Base-by-base conservation (phyloP, 805 yeast species). In the Hanseniaspora thailandica region DNA sequence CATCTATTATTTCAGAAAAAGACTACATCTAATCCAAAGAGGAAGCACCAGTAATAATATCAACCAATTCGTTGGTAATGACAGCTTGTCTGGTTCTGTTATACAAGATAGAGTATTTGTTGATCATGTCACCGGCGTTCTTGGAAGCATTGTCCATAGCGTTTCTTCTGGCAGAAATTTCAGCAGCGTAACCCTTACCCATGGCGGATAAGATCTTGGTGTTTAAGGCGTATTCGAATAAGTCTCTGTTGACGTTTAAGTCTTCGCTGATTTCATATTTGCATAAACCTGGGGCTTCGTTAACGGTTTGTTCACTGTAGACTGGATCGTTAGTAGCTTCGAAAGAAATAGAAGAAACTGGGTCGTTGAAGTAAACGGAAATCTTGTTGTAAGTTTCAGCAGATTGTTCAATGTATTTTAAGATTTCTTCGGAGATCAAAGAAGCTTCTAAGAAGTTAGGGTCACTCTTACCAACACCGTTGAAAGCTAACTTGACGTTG, bases 31-130 rank as follows among this genome's bases (percentile, higher is more conserved):
- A 90, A 76, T 85, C 96, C 76, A 93, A 82, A 56, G 97, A 87
- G 59, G 97, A 87, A 66, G 98, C 98, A 88, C 98, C 98, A 66
- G 98, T 93, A 72, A 93, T 90, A 68, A 93, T 93, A 76, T 93
- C 98, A 68, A 93, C 98, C 82, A 93, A 78, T 79, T 93, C 98
- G 81, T 93, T 93, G 74, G 97, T 89, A 68, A 90, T 90, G 69
- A 89, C 96, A 62, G 97, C 96, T 80, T 93, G 98, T 79, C 97
- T 87, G 67, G 97, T 84, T 81, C 98, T 90, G 89, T 93, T 93
- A 77, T 93, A 93, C 74, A 93, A 82, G 72, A 93, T 93, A 62
- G 97, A 84, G 84, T 86, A 90, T 69, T 80, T 84, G 75, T 79
- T 81, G 70, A 93, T 93, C 97, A 93, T 93, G 66, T 93, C 98